Base-by-base conservation (phyloP, 2,329 filamentous ascomycete genomes). In the Alternaria triticina region DNA sequence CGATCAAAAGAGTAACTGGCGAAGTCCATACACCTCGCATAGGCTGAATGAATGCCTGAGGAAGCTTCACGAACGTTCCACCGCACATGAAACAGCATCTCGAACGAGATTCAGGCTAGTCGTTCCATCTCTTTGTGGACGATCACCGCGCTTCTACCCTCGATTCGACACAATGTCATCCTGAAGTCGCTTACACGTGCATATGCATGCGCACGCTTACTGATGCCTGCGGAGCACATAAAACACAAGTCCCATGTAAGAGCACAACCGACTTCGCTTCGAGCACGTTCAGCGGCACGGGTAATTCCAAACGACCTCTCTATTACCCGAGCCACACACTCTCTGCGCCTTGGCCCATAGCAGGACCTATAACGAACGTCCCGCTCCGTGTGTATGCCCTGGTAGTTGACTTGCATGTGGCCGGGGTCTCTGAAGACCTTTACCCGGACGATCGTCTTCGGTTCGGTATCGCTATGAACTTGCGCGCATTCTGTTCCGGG, bases 1-100 rank as follows among this genome's bases (percentile, higher is more conserved):
- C 23, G 82, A 89, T 56, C 83, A 90, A 62, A 80, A 81, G 28
- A 83, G 89, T 93, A 70, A 86, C 88, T 6, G 76, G 82, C 13
- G 89, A 92, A 79, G 84, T 92, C 30, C 87, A 85, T 64, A 73
- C 54, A 45, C 17, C 47, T 61, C 11, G 25, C 54, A 64, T 45
- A 66, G 66, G 44, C 59, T 62, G 50, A 59, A 62, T 51, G 27
- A 28, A n/a, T 47, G 15, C n/a, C 36, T n/a, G 17, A 50, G 20
- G n/a, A 36, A 30, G 5, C 40, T 40, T 28, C 33, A 27, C 43
- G 22, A 49, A 52, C 9, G 30, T 25, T 52, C 22, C 20, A 61
- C 47, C 23, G 43, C 46, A 61, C 20, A 22, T 40, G 20, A 25
- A 55, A 47, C 13, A 27, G n/a, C 61, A 12, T 54, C 27, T 49